Evolutionary conservation across 176 grass and related monocot genomes (phyloP), one percentile per base, ranked within the genome.

Genomic region (Leersia perrieri): DNA sequence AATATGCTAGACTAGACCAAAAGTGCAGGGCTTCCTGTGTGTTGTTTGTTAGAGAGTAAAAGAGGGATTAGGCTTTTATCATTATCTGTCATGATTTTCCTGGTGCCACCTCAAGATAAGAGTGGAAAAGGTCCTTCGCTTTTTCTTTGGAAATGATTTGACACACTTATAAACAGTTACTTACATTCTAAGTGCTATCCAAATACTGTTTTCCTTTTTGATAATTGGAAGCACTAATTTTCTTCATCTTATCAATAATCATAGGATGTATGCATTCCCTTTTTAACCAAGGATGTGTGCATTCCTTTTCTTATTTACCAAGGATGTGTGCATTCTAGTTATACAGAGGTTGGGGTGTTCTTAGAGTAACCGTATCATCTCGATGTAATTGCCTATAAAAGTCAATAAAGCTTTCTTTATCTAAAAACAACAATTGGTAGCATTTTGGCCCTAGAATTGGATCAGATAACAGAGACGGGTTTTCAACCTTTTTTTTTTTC

Each of bases 401-500:
- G n/a, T n/a, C n/a, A n/a, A n/a, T n/a, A n/a, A n/a, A n/a, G n/a
- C n/a, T n/a, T n/a, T n/a, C n/a, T n/a, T n/a, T n/a, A n/a, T n/a
- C n/a, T n/a, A n/a, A n/a, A n/a, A n/a, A n/a, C n/a, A n/a, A n/a
- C n/a, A n/a, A n/a, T n/a, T n/a, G n/a, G 35, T 4, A 38, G 35
- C 35, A 66, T 16, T 16, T 18, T 20, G 20, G 0, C 2, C 41
- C 47, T 67, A 32, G 14, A 35, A 29, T 36, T 39, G 45, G 28
- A 30, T 58, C 23, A 13, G 11, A 0, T 13, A 20, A 72, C 32
- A n/a, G 58, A 33, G 2, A 18, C 16, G 10, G 16, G 7, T 44
- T 5, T 73, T 11, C 64, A 72, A 6, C 45, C 12, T 66, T 8
- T 53, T 74, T 53, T 74, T 64, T 91, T 39, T 62, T 62, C 77